Conservation (phyloP, 2,329 filamentous ascomycete genomes). For the Acrodontium crateriforme region DNA sequence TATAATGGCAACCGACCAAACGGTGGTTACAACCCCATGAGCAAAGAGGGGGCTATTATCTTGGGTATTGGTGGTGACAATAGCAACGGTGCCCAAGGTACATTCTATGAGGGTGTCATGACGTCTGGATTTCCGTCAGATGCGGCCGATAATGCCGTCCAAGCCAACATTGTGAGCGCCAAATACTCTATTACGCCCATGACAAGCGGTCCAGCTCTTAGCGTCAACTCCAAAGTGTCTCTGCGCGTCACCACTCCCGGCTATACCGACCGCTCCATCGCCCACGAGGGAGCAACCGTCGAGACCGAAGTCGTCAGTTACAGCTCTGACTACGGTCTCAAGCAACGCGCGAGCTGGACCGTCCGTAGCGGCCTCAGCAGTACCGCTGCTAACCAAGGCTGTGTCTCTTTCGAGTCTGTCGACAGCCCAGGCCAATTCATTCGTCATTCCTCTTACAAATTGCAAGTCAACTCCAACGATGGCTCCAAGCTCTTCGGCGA, state of each 20-base stretch:
- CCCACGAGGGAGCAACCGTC: slow-evolving; percentile 37
- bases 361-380: slow-evolving; percentile 43
- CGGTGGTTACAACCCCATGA: slow-evolving; percentile 50
- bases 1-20: slow-evolving; percentile 44
- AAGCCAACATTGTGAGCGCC: slow-evolving; percentile 45
- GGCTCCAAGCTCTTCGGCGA: slow-evolving; percentile 43
- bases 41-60: slow-evolving; percentile 50
- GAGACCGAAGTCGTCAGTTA: slow-evolving; percentile 43
- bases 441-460: slow-evolving; percentile 40
- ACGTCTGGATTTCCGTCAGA: slow-evolving; percentile 49
- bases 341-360: slow-evolving; percentile 40
- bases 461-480: slow-evolving; percentile 39
- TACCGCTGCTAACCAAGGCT: too few species aligned
- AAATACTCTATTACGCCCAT: slow-evolving; percentile 38
- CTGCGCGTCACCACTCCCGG: slow-evolving; percentile 42
- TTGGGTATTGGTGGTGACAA: slow-evolving; percentile 57
- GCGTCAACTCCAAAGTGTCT: slow-evolving; percentile 37
- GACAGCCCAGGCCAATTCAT: slow-evolving; percentile 47
- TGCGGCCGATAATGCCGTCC: slow-evolving; percentile 37
- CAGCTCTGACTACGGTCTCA: slow-evolving; percentile 35
- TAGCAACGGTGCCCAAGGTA: too few species aligned
- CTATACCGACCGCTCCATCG: slow-evolving; percentile 41
- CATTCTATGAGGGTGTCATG: slow-evolving; percentile 47
- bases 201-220: slow-evolving; percentile 35
- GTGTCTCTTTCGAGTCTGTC: slow-evolving; percentile 47